A percentile compares a stretch with the other conserved stretches of the same genome.
phyloP scores from a whole-genome alignment of 2,329 filamentous ascomycete species.

The Pezicula rhizophila region DNA sequence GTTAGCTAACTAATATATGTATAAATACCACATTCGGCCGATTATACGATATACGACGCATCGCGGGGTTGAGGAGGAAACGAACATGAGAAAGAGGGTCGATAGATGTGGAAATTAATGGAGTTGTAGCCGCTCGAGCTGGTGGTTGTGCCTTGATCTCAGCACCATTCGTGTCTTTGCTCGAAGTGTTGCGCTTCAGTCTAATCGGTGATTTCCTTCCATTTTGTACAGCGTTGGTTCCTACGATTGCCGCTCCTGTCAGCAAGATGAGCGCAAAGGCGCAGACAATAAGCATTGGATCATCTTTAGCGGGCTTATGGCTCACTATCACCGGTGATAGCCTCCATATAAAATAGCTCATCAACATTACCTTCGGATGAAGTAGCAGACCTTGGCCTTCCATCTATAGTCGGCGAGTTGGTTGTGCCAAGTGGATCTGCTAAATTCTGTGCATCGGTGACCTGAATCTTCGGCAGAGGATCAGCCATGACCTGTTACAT shows the following conservation, averaged over 20 bases:
- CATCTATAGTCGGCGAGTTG: slow-evolving; percentile 20
- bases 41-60: background rate
- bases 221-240: slow-evolving; percentile 16
- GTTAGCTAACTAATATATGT: slow-evolving; percentile 13
- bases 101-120: slow-evolving; percentile 37
- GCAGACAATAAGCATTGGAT: slow-evolving; percentile 12
- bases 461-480: slow-evolving; percentile 23
- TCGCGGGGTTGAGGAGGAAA: slow-evolving; percentile 11
- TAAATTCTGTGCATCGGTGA: slow-evolving; percentile 20
- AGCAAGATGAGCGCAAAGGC: slow-evolving; percentile 16
- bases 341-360: background rate
- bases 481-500: slow-evolving; percentile 22
- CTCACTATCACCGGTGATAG: background rate
- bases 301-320: slow-evolving; percentile 4
- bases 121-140: slow-evolving; percentile 1
- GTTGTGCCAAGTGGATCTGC: slow-evolving; percentile 12
- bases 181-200: slow-evolving; percentile 19
- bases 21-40: background rate
- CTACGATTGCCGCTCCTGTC: slow-evolving; percentile 14
- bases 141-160: slow-evolving; percentile 12
- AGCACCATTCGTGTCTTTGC: slow-evolving; percentile 17
- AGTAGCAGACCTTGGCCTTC: slow-evolving; percentile 21
- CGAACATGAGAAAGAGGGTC: slow-evolving; percentile 64
- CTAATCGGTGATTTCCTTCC: slow-evolving; percentile 22
- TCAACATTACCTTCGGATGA: slow-evolving; percentile 26